Conservation (phyloP, 2,329 filamentous ascomycete genomes). For the Dryadomyces quercus-mongolicae region DNA sequence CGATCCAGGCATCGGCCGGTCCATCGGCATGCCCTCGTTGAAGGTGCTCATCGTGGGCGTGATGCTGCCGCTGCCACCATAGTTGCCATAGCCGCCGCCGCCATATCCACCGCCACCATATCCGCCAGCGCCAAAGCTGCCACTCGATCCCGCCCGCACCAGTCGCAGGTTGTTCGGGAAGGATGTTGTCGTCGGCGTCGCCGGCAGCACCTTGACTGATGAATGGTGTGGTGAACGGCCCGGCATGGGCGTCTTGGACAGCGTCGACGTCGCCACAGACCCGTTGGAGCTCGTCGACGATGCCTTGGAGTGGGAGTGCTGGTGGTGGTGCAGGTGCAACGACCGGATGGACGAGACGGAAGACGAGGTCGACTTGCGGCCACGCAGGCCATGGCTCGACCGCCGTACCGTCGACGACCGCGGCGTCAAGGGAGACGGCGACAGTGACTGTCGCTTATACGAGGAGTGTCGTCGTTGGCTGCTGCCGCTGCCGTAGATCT, state of each 20-base stretch:
- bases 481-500: conserved; percentile 3
- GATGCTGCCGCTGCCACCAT: neutral
- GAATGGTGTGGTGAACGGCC: conserved; percentile 75
- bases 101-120: conserved; percentile 11
- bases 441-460: conserved; percentile 67
- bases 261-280: conserved; percentile 49
- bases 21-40: conserved; percentile 42
- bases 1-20: conserved; percentile 28
- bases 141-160: conserved; percentile 45
- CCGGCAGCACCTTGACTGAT: conserved; percentile 89
- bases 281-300: conserved; percentile 81
- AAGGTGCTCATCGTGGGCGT: conserved; percentile 36
- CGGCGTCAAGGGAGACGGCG: conserved; percentile 78
- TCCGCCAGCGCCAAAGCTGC: conserved; percentile 47
- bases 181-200: conserved; percentile 60
- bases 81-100: neutral
- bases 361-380: conserved; percentile 90
- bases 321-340: conserved; percentile 79
- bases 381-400: conserved; percentile 61
- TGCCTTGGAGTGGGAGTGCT: conserved; percentile 83
- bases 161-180: conserved; percentile 84
- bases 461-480: neutral
- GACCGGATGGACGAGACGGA: conserved; percentile 88
- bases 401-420: conserved; percentile 77
- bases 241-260: conserved; percentile 53